Evolutionary conservation across 768 basidiomycete genomes (phyloP).

Genomic region (Tulasnella sp.): DNA sequence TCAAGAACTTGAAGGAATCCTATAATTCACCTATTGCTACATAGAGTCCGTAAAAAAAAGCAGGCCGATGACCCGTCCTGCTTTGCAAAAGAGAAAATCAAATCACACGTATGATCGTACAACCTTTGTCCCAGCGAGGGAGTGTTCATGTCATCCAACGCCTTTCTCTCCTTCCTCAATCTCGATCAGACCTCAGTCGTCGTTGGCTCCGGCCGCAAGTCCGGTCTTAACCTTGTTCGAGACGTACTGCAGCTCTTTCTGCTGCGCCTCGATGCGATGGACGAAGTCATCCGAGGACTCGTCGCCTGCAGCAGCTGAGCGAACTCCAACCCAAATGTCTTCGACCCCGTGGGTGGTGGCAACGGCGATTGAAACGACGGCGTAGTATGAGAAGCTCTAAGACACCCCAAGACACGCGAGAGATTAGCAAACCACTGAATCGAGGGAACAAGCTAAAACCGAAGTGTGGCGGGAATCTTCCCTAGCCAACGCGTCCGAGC

Average conservation of each 20-base stretch:
- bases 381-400: constrained; percentile 48
- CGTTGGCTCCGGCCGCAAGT: neutral
- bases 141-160: neutral
- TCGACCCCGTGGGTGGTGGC: constrained; percentile 48
- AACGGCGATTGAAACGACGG: constrained; percentile 39
- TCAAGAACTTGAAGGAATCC: no score
- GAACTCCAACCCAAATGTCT: constrained; percentile 56
- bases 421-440: constrained; percentile 8
- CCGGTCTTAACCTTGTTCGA: neutral
- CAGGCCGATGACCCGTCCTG: neutral
- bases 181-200: constrained; percentile 19
- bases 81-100: neutral
- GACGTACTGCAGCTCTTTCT: neutral
- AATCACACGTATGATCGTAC: neutral
- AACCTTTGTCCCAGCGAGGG: neutral
- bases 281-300: constrained; percentile 38
- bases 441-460: no score
- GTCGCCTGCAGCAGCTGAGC: constrained; percentile 69
- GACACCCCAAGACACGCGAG: no score
- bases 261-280: neutral
- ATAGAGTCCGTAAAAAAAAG: neutral
- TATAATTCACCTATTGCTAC: no score
- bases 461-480: constrained; percentile 21
- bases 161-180: constrained; percentile 15
- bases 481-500: constrained; percentile 48